Percentiles rank a stretch among this genome's conserved stretches.
These are phyloP conservation scores for Thraustotheca clavata DNA, from an alignment of 352 stramenopile genomes.

Conservation along the genomic window DNA sequence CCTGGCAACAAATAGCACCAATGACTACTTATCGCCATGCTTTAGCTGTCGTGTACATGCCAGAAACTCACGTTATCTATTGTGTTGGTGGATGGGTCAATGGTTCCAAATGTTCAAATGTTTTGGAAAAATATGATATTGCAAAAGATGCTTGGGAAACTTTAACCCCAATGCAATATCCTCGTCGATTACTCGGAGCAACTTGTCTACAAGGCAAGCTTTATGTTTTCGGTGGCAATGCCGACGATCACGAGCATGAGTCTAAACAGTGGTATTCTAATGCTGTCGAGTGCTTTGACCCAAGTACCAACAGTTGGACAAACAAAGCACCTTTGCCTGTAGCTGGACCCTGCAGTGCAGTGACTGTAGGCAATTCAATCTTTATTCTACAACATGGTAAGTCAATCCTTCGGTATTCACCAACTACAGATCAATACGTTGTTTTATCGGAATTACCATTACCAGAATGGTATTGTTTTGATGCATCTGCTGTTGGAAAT, in stretches of 20 bases:
- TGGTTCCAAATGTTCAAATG: conserved; percentile 21
- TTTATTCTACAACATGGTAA: conserved; percentile 18
- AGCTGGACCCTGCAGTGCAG: conserved; percentile 10
- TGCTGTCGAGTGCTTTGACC: conserved; percentile 13
- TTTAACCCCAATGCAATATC: conserved; percentile 11
- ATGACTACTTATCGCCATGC: conserved; percentile 21
- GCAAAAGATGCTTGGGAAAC: conserved; percentile 7
- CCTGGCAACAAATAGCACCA: conserved; percentile 15
- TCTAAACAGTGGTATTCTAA: conserved; percentile 17
- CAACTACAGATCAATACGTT: not conserved
- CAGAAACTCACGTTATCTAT: conserved; percentile 9
- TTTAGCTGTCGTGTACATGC: conserved; percentile 15
- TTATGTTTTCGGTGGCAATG: conserved; percentile 25
- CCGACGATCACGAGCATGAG: conserved; percentile 18
- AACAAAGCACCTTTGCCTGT: conserved; percentile 1
- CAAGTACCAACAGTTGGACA: conserved; percentile 12
- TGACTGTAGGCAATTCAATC: conserved; percentile 16
- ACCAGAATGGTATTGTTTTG: conserved; percentile 19
- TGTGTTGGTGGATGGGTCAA: conserved; percentile 24
- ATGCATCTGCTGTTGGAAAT: not conserved
- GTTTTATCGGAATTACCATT: not conserved
- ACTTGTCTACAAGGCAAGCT: conserved; percentile 7
- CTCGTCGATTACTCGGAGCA: conserved; percentile 19
- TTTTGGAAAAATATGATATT: conserved; percentile 24
- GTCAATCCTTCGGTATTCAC: conserved; percentile 13